Evolutionary conservation across 495 filamentous ascomycete genomes (phyloP).

Genomic region (Xylaria palmicola): DNA sequence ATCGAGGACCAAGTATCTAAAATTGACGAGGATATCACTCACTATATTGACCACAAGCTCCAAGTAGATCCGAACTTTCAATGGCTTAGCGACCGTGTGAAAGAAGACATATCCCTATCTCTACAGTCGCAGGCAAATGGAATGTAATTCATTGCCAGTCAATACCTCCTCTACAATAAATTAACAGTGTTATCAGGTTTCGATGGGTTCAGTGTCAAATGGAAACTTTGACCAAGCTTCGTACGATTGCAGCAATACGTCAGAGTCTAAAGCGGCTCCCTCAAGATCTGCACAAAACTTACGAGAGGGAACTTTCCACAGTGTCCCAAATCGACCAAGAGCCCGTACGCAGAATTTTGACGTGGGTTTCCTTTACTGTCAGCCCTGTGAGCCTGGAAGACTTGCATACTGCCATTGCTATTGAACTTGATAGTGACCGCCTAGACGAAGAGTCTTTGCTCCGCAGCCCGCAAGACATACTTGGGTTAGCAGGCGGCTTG

Average conservation of each 20-base stretch:
- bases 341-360: not conserved
- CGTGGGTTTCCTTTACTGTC: not conserved
- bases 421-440: not conserved
- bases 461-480: not conserved
- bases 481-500: not conserved
- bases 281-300: not conserved
- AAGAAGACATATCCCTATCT: no score
- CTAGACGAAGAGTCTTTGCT: not conserved
- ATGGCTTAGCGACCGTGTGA: no score
- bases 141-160: not conserved
- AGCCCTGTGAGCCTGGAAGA: not conserved
- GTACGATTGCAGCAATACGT: not conserved
- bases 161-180: not conserved
- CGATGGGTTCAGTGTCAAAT: not conserved
- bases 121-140: not conserved
- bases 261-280: not conserved
- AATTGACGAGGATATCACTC: no score
- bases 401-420: not conserved
- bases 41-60: no score
- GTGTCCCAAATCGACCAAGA: not conserved
- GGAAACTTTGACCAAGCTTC: not conserved
- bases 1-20: no score
- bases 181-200: not conserved
- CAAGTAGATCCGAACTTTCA: no score
- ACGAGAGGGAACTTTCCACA: not conserved